Conservation (phyloP, 2,329 filamentous ascomycete genomes). For the Fusarium pseudocircinatum region DNA sequence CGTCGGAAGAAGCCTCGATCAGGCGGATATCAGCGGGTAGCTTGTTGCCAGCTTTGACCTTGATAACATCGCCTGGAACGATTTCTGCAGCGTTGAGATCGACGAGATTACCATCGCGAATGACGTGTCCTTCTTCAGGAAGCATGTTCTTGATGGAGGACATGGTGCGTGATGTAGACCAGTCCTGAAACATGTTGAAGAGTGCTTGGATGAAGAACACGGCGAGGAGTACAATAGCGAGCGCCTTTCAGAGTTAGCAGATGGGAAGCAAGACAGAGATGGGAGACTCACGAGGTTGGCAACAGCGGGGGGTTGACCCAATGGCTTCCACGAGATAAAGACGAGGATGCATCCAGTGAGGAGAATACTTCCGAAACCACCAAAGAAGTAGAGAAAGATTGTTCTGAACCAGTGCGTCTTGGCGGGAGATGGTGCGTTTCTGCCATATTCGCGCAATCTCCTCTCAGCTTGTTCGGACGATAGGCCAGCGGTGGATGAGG, state of each 20-base stretch:
- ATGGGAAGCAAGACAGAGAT: accelerated
- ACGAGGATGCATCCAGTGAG: background rate
- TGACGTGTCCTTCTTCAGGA: background rate
- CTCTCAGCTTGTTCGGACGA: slow-evolving; percentile 1
- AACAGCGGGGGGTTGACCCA: background rate
- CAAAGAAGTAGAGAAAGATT: slow-evolving; percentile 9
- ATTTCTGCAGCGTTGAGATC: background rate
- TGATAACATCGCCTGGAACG: background rate
- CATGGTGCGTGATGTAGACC: slow-evolving; percentile 16
- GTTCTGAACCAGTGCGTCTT: slow-evolving; percentile 12
- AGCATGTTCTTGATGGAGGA: slow-evolving; percentile 13
- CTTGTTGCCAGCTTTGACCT: slow-evolving; percentile 2
- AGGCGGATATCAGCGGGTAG: slow-evolving; percentile 2
- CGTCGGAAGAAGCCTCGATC: background rate
- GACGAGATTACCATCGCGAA: background rate
- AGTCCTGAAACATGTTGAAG: slow-evolving; percentile 16
- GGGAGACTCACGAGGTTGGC: background rate
- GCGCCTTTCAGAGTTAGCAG: background rate
- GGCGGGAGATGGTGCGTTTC: slow-evolving; percentile 2
- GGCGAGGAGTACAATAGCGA: background rate
- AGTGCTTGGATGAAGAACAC: background rate
- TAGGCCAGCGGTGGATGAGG: background rate
- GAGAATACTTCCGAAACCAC: slow-evolving; percentile 8
- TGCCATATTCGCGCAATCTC: background rate
- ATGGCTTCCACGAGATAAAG: slow-evolving; percentile 6